Evolutionary conservation across 2,329 filamentous ascomycete species (phyloP), one percentile per base, ranked within the genome.

Genomic region (Thielaviopsis musarum): DNA sequence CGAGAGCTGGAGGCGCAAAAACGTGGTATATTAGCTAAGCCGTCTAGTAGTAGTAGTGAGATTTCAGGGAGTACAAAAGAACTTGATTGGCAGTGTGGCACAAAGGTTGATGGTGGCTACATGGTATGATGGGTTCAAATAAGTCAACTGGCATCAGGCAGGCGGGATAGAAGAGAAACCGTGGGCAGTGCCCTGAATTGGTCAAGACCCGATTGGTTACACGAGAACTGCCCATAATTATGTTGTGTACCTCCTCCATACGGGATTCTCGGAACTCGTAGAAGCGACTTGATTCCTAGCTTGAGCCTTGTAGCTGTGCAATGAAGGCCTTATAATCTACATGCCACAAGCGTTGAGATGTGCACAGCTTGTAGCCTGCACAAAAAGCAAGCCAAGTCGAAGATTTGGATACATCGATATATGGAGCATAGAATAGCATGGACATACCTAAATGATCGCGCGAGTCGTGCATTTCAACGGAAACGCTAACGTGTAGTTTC

Each of bases 1-100:
- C 85, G 59, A 88, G 77, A 45, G 86, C 85, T 88, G 53, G 61
- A 59, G 12, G n/a, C 10, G 52, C 19, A 26, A 19, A n/a, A 21
- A 12, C 12, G n/a, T 21, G n/a, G 6, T 2, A 21, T 21, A 49
- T 58, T 53, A 53, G 49, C 22, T 41, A 15, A 19, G 45, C 4
- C 45, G 9, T 49, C 45, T 6, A 17, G 9, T 21, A 19, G 1
- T 7, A 21, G 3, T n/a, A n/a, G 15, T n/a, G 4, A 5, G 12
- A 45, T 45, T 45, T 15, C 38, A 17, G 17, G 17, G 17, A 45
- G 38, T 45, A 45, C 38, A 45, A 15, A n/a, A n/a, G 17, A 45
- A 45, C 38, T 45, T n/a, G 38, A 34, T 7, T 45, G 38, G 34
- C 9, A 10, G 15, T 3, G 34, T 38, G 34, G 13, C 15, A 19